Conservation (phyloP, 106 monocot genomes). For the Dioscorea zingiberensis region DNA sequence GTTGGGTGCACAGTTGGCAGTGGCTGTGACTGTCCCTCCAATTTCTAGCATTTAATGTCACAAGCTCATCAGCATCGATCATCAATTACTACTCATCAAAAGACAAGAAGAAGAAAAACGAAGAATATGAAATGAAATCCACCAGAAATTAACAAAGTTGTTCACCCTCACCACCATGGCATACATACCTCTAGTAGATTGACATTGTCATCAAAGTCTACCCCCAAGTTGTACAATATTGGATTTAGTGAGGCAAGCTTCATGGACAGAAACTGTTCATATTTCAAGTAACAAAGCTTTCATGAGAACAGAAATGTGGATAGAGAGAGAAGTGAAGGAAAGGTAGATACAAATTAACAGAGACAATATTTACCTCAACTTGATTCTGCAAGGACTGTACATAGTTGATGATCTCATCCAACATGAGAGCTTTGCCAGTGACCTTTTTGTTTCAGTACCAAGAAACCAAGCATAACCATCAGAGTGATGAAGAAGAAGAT, state of each 20-base stretch:
- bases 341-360: neutral
- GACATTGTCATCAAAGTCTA: constrained; percentile 23
- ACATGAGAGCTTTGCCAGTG: constrained; percentile 66
- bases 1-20: constrained; percentile 2
- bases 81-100: neutral
- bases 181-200: constrained; percentile 8
- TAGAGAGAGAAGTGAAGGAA: neutral
- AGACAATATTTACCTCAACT: constrained; percentile 74
- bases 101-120: neutral
- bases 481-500: neutral
- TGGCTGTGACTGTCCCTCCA: constrained; percentile 1
- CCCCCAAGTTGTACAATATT: constrained; percentile 32
- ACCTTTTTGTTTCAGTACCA: constrained; percentile 19
- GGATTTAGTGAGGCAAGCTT: constrained; percentile 65
- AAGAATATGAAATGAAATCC: neutral
- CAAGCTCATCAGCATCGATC: neutral
- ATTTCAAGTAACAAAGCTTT: neutral
- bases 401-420: constrained; percentile 95
- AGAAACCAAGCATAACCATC: neutral
- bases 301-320: neutral
- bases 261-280: constrained; percentile 69
- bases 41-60: neutral
- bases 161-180: too few relatives aligned
- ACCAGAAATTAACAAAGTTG: too few relatives aligned
- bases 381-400: constrained; percentile 87